A percentile compares a stretch with the other conserved stretches of the same genome.
Conservation (phyloP, 306 rosid species). For the Prunus salicina region DNA sequence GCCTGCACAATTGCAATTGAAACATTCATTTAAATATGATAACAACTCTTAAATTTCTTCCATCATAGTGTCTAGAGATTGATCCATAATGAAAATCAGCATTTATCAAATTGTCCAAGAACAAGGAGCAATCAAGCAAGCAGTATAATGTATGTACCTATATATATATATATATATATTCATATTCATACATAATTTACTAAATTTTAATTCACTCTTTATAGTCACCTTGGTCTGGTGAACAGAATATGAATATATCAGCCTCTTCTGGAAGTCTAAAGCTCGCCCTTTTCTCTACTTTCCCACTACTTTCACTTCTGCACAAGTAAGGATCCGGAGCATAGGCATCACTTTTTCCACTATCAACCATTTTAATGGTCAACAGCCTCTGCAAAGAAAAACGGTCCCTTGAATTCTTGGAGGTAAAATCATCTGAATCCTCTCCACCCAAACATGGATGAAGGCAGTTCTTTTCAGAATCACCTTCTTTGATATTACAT, state of each 20-base stretch:
- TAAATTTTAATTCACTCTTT: background rate
- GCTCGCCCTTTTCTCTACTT: conserved; percentile 44
- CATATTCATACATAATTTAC: no score
- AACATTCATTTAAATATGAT: background rate
- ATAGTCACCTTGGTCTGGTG: conserved; percentile 17
- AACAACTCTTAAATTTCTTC: background rate
- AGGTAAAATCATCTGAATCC: background rate
- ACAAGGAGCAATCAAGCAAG: background rate
- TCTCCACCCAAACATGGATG: conserved; percentile 20
- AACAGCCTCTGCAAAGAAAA: conserved; percentile 27
- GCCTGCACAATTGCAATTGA: background rate
- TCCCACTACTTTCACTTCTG: conserved; percentile 28
- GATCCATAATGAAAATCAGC: background rate
- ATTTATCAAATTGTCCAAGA: background rate
- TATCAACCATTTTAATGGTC: conserved; percentile 18
- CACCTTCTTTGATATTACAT: background rate
- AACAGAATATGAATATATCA: conserved; percentile 40
- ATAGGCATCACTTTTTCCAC: conserved; percentile 21
- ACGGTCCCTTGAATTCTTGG: conserved; percentile 2
- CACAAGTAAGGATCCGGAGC: conserved; percentile 13
- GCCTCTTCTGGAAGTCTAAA: conserved; percentile 46
- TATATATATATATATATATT: no score
- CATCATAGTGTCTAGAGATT: no score
- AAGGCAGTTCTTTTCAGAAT: conserved; percentile 21
- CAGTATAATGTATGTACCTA: no score